phyloP scores from a whole-genome alignment of 208 protist genomes.

The Entamoeba moshkovskii region DNA sequence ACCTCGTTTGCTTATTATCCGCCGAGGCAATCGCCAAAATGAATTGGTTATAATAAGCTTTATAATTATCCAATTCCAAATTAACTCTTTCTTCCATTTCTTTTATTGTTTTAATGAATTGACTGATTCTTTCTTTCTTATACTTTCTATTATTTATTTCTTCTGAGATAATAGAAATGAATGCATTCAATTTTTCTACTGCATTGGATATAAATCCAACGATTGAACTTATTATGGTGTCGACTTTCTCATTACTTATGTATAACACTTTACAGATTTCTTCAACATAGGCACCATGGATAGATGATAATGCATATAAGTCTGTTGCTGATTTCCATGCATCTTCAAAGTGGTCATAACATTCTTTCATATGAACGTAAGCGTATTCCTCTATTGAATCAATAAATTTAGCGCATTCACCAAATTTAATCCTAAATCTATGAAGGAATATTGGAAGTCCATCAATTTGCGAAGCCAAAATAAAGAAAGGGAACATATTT shows the following conservation, averaged over 20 bases:
- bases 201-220: background rate
- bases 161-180: background rate
- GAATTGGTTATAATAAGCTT: background rate
- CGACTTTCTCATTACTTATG: background rate
- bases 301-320: background rate
- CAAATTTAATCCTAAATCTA: background rate
- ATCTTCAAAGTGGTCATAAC: background rate
- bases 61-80: background rate
- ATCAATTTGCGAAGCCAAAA: background rate
- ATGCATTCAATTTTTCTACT: background rate
- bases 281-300: background rate
- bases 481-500: background rate
- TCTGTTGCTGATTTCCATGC: background rate
- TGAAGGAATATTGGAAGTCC: background rate
- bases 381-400: background rate
- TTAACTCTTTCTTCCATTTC: background rate
- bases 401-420: background rate
- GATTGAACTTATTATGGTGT: background rate
- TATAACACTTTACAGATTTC: background rate
- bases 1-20: background rate
- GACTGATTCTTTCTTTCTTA: background rate
- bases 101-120: background rate
- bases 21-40: background rate
- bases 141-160: background rate
- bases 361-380: background rate